A percentile compares a stretch with the other conserved stretches of the same genome.
These are phyloP conservation scores for Taphrina confusa DNA, from an alignment of 1,139 yeast species.

Conservation along the genomic window DNA sequence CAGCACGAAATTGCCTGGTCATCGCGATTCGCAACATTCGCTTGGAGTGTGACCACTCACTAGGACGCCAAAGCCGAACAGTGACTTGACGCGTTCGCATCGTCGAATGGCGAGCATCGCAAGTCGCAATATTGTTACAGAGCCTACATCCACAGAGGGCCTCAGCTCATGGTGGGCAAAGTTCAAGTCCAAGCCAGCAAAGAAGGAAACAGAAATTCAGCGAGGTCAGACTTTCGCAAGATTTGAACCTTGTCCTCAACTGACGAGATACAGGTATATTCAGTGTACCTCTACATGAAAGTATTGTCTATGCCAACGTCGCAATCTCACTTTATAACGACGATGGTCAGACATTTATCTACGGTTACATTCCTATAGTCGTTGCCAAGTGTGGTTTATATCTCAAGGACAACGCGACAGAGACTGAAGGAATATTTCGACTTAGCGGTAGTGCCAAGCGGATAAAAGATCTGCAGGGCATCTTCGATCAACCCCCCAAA, in stretches of 20 bases:
- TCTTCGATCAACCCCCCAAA: slow-evolving; percentile 82
- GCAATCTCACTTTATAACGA: slow-evolving; percentile 61
- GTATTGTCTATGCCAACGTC: slow-evolving; percentile 73
- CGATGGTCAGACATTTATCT: slow-evolving; percentile 59
- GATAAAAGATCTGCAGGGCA: slow-evolving; percentile 77
- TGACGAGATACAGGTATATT: slow-evolving; percentile 53
- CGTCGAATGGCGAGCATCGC: slow-evolving; percentile 20
- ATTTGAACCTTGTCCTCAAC: background rate
- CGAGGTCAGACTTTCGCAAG: background rate
- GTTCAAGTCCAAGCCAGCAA: slow-evolving; percentile 28
- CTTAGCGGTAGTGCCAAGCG: slow-evolving; percentile 91
- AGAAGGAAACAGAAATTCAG: slow-evolving; percentile 14
- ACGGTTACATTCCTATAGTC: slow-evolving; percentile 82
- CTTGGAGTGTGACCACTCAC: no score
- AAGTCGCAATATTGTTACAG: slow-evolving; percentile 12
- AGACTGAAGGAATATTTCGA: slow-evolving; percentile 86
- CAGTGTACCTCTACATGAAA: slow-evolving; percentile 76
- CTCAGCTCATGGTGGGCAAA: slow-evolving; percentile 33
- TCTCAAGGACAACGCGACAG: slow-evolving; percentile 67
- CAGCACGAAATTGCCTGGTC: no score
- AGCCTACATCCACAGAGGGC: slow-evolving; percentile 12
- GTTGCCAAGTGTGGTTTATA: slow-evolving; percentile 93
- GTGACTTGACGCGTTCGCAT: background rate
- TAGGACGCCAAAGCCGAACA: no score
- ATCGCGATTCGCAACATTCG: no score